These are phyloP conservation scores for Dichotomocladium elegans DNA, from an alignment of 371 early-diverging fungal genomes.

Conservation along the genomic window DNA sequence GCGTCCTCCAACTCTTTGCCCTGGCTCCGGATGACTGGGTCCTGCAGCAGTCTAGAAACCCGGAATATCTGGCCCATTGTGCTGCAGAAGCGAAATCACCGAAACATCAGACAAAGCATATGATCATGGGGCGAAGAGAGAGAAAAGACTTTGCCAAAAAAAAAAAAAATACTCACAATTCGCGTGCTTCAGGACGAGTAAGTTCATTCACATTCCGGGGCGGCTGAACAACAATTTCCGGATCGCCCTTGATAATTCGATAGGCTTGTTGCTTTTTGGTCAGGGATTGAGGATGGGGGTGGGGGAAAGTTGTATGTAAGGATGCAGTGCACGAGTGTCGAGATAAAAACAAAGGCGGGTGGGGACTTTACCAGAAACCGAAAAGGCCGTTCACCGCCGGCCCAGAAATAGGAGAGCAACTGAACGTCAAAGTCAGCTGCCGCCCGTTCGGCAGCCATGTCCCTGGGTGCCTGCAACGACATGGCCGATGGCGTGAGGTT, in stretches of 20 bases:
- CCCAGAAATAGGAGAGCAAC: slow-evolving; percentile 41
- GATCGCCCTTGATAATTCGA: slow-evolving; percentile 52
- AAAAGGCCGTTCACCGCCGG: slow-evolving; percentile 40
- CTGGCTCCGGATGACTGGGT: slow-evolving; percentile 7
- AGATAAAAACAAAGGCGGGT: not conserved
- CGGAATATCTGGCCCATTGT: slow-evolving; percentile 59
- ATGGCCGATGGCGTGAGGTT: slow-evolving; percentile 25
- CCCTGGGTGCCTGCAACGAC: slow-evolving; percentile 33
- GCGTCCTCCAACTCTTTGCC: slow-evolving; percentile 14
- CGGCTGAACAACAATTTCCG: slow-evolving; percentile 47
- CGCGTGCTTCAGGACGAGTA: slow-evolving; percentile 49
- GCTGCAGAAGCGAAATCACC: slow-evolving; percentile 10
- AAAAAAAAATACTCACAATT: slow-evolving; percentile 39
- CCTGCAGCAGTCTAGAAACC: slow-evolving; percentile 17
- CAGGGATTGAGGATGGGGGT: too few relatives aligned
- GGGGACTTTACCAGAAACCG: slow-evolving; percentile 27
- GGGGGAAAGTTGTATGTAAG: not conserved
- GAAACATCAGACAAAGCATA: not conserved
- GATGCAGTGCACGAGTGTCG: not conserved
- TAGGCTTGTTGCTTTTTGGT: slow-evolving; percentile 48
- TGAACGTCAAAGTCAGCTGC: slow-evolving; percentile 52
- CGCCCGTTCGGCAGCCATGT: slow-evolving; percentile 48
- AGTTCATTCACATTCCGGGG: slow-evolving; percentile 55
- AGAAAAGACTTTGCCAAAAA: not conserved
- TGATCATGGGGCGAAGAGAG: not conserved